Conservation (phyloP, 257 asterid species). For the Jacaranda copaia region DNA sequence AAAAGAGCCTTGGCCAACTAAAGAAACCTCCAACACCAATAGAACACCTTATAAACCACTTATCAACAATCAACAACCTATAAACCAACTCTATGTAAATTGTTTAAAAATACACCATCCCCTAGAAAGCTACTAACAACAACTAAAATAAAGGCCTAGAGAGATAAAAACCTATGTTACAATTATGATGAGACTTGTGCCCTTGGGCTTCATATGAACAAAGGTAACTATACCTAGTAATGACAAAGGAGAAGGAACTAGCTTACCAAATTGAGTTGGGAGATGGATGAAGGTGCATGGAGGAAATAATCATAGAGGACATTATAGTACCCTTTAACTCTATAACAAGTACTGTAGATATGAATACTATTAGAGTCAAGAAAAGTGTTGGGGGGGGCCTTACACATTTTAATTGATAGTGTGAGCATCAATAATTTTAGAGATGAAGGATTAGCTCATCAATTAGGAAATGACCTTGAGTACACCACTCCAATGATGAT, state of each 20-base stretch:
- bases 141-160: neutral
- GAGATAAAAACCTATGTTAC: neutral
- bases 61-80: no score
- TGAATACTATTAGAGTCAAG: neutral
- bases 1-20: no score
- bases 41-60: no score
- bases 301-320: neutral
- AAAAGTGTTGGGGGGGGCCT: no score
- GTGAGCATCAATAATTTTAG: neutral
- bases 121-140: neutral
- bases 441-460: neutral
- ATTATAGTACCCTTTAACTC: neutral
- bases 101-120: no score
- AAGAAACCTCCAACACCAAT: no score
- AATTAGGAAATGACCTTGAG: neutral
- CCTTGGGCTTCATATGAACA: neutral
- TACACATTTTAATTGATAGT: neutral
- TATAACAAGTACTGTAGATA: neutral
- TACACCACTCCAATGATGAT: neutral
- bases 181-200: conserved; percentile 5
- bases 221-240: neutral
- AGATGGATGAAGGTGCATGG: neutral
- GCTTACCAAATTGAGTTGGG: neutral
- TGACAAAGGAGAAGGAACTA: neutral
- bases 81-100: no score